Evolutionary conservation across 176 grass and related monocot genomes (phyloP).

Genomic region (Secale cereale): DNA sequence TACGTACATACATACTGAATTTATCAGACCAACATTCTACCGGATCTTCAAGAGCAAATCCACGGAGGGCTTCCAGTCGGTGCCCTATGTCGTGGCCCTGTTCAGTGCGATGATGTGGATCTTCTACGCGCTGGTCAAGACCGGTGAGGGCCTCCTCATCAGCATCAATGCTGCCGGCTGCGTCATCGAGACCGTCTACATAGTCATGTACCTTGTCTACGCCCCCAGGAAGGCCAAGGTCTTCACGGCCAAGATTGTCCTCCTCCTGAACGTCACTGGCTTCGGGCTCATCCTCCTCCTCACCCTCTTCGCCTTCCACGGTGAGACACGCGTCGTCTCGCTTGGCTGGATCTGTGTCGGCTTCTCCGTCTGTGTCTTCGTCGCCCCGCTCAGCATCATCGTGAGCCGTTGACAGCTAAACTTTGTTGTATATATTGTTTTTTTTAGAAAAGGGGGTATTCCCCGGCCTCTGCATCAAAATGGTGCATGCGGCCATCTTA

Average conservation of each 20-base stretch:
- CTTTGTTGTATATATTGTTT: no score
- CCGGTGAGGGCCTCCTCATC: constrained; percentile 49
- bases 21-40: constrained; percentile 68
- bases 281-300: constrained; percentile 61
- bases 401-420: no score
- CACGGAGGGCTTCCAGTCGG: constrained; percentile 65
- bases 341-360: constrained; percentile 76
- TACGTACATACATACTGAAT: not conserved
- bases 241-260: constrained; percentile 55
- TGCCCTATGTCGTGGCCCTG: constrained; percentile 76
- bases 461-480: no score
- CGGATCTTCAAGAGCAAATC: constrained; percentile 64
- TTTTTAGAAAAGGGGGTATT: no score
- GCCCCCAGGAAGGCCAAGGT: constrained; percentile 45
- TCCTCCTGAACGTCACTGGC: constrained; percentile 44
- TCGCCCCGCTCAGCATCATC: constrained; percentile 74
- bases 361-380: constrained; percentile 65
- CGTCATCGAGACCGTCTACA: constrained; percentile 75
- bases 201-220: constrained; percentile 62
- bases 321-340: constrained; percentile 6
- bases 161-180: constrained; percentile 61
- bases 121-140: constrained; percentile 70
- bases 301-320: constrained; percentile 40
- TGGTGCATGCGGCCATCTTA: no score
- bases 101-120: constrained; percentile 85